Conservation (phyloP, 257 asterid genomes). For the Ehretia macrophylla region DNA sequence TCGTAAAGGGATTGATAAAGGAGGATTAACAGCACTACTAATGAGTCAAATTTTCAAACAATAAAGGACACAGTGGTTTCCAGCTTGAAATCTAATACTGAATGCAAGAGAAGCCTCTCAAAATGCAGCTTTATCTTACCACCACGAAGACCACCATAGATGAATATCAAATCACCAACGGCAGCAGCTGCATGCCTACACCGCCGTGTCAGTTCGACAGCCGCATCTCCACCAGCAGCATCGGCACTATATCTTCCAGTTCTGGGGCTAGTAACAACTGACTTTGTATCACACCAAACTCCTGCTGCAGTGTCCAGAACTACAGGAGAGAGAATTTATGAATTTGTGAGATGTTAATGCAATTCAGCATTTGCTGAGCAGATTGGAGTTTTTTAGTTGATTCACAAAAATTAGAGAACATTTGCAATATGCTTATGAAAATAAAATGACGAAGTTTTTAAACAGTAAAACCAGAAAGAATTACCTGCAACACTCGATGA, state of each 20-base stretch:
- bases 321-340: slow-evolving; percentile 19
- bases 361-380: background rate
- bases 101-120: background rate
- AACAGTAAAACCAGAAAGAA: slow-evolving; percentile 10
- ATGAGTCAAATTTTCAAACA: too few species aligned
- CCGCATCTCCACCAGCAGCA: slow-evolving; percentile 99
- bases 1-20: too few species aligned
- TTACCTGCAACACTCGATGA: slow-evolving; percentile 97
- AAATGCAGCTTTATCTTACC: slow-evolving; percentile 45
- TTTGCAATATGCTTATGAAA: background rate
- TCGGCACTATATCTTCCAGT: slow-evolving; percentile 96
- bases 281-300: slow-evolving; percentile 96
- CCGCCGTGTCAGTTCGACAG: slow-evolving; percentile 93
- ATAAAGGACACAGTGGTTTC: too few species aligned
- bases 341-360: background rate
- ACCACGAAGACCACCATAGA: slow-evolving; percentile 98
- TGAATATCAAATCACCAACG: slow-evolving; percentile 91
- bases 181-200: slow-evolving; percentile 99
- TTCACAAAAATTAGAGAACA: background rate
- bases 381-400: background rate
- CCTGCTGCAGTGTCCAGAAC: slow-evolving; percentile 99
- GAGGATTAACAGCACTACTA: too few species aligned
- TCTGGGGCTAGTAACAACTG: slow-evolving; percentile 95
- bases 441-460: background rate
- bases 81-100: too few species aligned